Conservation (phyloP, 495 filamentous ascomycete genomes). For the Neurospora sp. region DNA sequence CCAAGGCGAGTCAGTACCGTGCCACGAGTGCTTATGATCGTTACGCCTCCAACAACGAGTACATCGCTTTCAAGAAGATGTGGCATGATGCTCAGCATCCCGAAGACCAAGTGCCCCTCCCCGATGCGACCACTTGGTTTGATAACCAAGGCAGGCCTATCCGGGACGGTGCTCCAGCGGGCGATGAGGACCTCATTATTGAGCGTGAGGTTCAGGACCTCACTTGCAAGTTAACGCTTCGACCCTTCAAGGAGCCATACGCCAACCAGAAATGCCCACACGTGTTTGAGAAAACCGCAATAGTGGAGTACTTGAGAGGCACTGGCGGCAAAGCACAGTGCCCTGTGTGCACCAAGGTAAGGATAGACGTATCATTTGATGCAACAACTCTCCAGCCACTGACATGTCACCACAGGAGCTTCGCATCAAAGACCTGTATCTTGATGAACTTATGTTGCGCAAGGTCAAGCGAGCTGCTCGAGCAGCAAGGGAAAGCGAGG, state of each 20-base stretch:
- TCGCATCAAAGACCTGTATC: slow-evolving; percentile 26
- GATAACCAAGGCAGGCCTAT: slow-evolving; percentile 36
- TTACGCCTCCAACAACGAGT: slow-evolving; percentile 73
- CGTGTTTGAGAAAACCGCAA: slow-evolving; percentile 67
- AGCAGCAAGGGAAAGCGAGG: slow-evolving; percentile 16
- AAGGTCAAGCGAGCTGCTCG: slow-evolving; percentile 28
- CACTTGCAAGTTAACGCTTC: slow-evolving; percentile 74
- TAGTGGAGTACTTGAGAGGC: slow-evolving; percentile 49
- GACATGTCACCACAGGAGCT: slow-evolving; percentile 21
- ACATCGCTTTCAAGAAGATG: slow-evolving; percentile 64
- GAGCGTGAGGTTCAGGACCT: slow-evolving; percentile 57
- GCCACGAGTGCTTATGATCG: slow-evolving; percentile 30
- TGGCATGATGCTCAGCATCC: slow-evolving; percentile 68
- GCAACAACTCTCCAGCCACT: background rate
- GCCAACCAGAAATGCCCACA: slow-evolving; percentile 74
- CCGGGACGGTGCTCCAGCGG: slow-evolving; percentile 18
- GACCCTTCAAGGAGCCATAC: slow-evolving; percentile 58
- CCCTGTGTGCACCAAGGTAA: slow-evolving; percentile 36
- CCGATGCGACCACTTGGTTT: slow-evolving; percentile 68
- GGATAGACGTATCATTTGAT: background rate
- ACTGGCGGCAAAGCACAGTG: slow-evolving; percentile 27
- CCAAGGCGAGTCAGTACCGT: slow-evolving; percentile 28
- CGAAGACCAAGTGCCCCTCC: slow-evolving; percentile 52
- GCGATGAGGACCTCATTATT: slow-evolving; percentile 68
- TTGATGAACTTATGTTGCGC: slow-evolving; percentile 32